Evolutionary conservation across 768 basidiomycete genomes (phyloP).

Genomic region (Tylopilus felleus): DNA sequence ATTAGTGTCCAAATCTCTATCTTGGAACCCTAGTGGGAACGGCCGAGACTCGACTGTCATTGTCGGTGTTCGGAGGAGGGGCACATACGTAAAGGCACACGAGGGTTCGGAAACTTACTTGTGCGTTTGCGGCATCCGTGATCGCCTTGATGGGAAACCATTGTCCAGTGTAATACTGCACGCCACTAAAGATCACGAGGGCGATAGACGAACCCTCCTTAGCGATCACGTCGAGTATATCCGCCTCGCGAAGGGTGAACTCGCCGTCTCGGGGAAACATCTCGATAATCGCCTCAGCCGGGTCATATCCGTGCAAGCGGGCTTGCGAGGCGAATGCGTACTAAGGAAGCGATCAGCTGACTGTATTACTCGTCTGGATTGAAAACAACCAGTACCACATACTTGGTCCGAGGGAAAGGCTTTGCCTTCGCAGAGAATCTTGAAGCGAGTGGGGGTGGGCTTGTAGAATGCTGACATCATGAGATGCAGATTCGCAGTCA

Average conservation of each 20-base stretch:
- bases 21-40: conserved; percentile 2
- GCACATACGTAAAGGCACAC: conserved; percentile 27
- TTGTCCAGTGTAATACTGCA: conserved; percentile 98
- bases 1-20: conserved; percentile 12
- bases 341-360: conserved; percentile 39
- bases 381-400: conserved; percentile 23
- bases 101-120: conserved; percentile 47
- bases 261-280: conserved; percentile 81
- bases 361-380: conserved; percentile 11
- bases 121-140: conserved; percentile 78
- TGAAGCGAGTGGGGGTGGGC: conserved; percentile 79
- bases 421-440: conserved; percentile 90
- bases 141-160: conserved; percentile 85
- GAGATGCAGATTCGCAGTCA: conserved; percentile 94
- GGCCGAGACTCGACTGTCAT: conserved; percentile 1
- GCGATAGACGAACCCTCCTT: conserved; percentile 76
- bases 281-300: conserved; percentile 70
- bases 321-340: conserved; percentile 97
- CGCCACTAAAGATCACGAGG: conserved; percentile 87
- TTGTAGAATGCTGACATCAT: conserved; percentile 94
- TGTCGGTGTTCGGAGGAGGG: conserved; percentile 7
- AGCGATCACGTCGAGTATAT: conserved; percentile 75
- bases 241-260: conserved; percentile 79
- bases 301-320: conserved; percentile 70
- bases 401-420: conserved; percentile 98